Evolutionary conservation across 1,284 basidiomycete genomes (phyloP), one percentile per base, ranked within the genome.

Genomic region (Ganoderma lucidum): DNA sequence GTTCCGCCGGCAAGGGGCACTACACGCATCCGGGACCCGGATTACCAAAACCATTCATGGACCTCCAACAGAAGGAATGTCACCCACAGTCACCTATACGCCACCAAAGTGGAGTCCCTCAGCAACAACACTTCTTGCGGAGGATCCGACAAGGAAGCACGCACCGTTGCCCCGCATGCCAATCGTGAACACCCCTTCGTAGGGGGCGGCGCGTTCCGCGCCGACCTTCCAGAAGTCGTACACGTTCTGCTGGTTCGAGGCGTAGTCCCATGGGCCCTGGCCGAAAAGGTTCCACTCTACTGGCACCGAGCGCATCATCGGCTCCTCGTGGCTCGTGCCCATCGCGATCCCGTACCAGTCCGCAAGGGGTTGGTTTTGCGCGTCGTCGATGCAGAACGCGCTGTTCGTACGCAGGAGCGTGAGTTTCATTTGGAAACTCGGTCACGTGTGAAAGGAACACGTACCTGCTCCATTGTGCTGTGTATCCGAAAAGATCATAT

Each of bases 261-360:
- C 81, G 73, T 90, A 92, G 75, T 92, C 86, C 90, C 90, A 93
- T 0, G 82, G 75, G 2, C 90, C 90, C 3, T 77, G 77, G 2
- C 84, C 87, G 74, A 87, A 87, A 2, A 87, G 76, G 68, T 77
- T 81, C 83, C 88, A 92, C 74, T 92, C 90, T 63, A 85, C 84
- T 0, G 88, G 89, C 2, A 85, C 87, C 32, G 87, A 86, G 45
- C 88, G 87, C 85, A 87, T 87, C 85, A 90, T 88, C 6, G 89
- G 89, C 75, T 91, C 88, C 78, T 90, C 86, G 73, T 91, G 89
- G 75, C 87, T 89, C 17, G 88, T 90, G 45, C 86, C 90, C 88
- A 92, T 93, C 32, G 90, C 90, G 63, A 93, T 84, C 30, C 91
- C 92, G 78, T 88, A 92, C 67, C 82, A 83, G 71, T 93, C 87